A percentile compares a stretch with the other conserved stretches of the same genome.
phyloP scores from a whole-genome alignment of 352 stramenopile genomes.

The Phytophthora palmivora region DNA sequence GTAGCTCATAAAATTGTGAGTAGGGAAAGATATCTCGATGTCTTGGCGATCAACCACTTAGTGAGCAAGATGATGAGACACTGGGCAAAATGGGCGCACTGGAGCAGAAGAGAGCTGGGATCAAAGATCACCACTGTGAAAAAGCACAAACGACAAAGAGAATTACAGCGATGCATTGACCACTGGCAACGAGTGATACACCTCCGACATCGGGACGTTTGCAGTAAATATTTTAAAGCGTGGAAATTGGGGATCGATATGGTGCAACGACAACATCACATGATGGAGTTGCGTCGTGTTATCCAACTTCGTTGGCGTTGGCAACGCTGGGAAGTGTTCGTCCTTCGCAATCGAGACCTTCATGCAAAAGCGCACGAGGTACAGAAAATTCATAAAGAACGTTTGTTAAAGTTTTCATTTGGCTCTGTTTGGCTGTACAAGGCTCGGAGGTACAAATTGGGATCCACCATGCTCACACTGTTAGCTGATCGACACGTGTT shows the following conservation, averaged over 20 bases:
- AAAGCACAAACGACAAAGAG: constrained; percentile 7
- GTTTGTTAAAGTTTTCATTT: constrained; percentile 14
- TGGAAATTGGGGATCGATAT: constrained; percentile 28
- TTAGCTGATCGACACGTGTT: constrained; percentile 15
- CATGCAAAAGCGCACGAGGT: constrained; percentile 3
- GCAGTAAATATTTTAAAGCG: constrained; percentile 11
- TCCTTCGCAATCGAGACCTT: not conserved
- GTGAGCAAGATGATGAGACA: constrained; percentile 25
- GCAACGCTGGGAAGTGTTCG: constrained; percentile 21
- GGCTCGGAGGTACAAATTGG: constrained; percentile 24
- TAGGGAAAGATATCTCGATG: constrained; percentile 4
- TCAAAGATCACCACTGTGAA: constrained; percentile 15
- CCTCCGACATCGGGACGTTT: constrained; percentile 10
- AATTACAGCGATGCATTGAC: constrained; percentile 11
- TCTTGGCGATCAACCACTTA: constrained; percentile 16
- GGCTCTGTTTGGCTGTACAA: constrained; percentile 30
- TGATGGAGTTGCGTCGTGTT: constrained; percentile 15
- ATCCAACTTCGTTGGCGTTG: constrained; percentile 33
- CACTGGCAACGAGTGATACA: constrained; percentile 17
- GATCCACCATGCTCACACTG: constrained; percentile 2
- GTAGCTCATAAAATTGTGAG: constrained; percentile 1
- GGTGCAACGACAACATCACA: constrained; percentile 16
- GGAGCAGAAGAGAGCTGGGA: constrained; percentile 26
- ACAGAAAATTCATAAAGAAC: constrained; percentile 2
- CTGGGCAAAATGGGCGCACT: constrained; percentile 38